These are phyloP conservation scores for Arachnopeziza araneosa DNA, from an alignment of 2,329 filamentous ascomycete genomes.

Conservation along the genomic window DNA sequence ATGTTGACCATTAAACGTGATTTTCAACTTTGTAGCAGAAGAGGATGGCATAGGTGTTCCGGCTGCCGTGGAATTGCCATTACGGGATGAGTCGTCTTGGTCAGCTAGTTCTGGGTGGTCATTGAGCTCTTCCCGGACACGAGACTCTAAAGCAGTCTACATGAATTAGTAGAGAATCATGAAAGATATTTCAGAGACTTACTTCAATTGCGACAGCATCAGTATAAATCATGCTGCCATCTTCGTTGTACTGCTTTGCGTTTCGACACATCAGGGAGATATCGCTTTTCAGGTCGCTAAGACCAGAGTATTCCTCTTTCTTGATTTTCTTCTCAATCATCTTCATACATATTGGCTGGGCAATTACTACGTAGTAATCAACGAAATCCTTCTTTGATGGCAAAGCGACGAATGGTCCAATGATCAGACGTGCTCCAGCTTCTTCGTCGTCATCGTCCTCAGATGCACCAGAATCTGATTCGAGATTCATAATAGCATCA, in stretches of 20 bases:
- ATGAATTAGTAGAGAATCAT: slow-evolving; percentile 31
- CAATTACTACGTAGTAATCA: slow-evolving; percentile 93
- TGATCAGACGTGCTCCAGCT: slow-evolving; percentile 69
- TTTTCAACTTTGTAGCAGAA: slow-evolving; percentile 56
- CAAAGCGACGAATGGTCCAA: slow-evolving; percentile 88
- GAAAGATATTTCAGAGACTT: slow-evolving; percentile 31
- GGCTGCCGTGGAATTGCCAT: slow-evolving; percentile 18
- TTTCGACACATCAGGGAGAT: slow-evolving; percentile 82
- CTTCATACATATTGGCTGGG: slow-evolving; percentile 91
- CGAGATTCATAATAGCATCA: slow-evolving; percentile 75
- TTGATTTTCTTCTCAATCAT: slow-evolving; percentile 93
- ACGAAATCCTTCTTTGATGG: slow-evolving; percentile 85
- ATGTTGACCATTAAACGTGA: slow-evolving; percentile 47
- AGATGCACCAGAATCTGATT: slow-evolving; percentile 52
- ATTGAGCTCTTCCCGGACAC: slow-evolving; percentile 47
- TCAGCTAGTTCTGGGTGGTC: slow-evolving; percentile 51
- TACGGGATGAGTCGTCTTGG: slow-evolving; percentile 39
- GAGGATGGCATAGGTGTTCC: slow-evolving; percentile 33
- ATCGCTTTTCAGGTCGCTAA: slow-evolving; percentile 77
- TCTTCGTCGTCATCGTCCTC: slow-evolving; percentile 44
- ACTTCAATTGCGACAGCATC: slow-evolving; percentile 94
- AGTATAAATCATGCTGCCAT: slow-evolving; percentile 83
- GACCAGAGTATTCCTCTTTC: slow-evolving; percentile 81
- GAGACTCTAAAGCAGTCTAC: slow-evolving; percentile 52
- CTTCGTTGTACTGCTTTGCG: slow-evolving; percentile 94